Conservation (phyloP, 495 filamentous ascomycete genomes). For the Lasiosphaeriaceae sp. region DNA sequence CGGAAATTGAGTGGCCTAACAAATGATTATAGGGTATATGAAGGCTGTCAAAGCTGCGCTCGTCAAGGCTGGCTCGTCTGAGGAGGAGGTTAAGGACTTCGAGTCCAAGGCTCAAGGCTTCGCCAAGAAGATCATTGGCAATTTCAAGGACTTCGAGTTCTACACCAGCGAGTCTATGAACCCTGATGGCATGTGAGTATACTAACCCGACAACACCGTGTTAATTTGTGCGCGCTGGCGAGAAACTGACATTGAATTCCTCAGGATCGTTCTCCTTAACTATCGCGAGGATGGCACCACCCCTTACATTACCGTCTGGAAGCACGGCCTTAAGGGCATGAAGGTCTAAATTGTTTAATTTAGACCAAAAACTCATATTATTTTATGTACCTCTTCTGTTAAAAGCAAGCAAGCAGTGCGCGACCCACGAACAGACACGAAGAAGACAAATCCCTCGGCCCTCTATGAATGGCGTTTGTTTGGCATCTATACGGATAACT, state of each 20-base stretch:
- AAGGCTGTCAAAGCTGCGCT: conserved; percentile 74
- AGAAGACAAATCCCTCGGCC: background rate
- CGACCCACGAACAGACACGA: background rate
- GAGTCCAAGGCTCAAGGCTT: conserved; percentile 66
- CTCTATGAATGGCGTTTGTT: conserved; percentile 3
- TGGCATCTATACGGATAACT: conserved; percentile 8
- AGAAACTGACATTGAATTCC: conserved; percentile 19
- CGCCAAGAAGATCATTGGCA: conserved; percentile 75
- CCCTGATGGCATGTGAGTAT: conserved; percentile 75
- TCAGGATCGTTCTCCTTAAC: conserved; percentile 88
- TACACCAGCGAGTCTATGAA: conserved; percentile 89
- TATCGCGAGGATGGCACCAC: conserved; percentile 95
- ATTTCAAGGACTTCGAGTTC: conserved; percentile 94
- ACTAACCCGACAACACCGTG: conserved; percentile 24
- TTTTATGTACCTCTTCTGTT: background rate
- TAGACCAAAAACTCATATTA: background rate
- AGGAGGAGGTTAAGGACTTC: conserved; percentile 67
- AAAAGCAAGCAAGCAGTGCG: background rate
- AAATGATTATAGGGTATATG: conserved; percentile 79
- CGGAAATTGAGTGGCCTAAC: too few relatives aligned
- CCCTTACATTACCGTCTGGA: conserved; percentile 88
- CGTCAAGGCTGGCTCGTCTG: conserved; percentile 54
- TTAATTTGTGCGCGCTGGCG: too few relatives aligned
- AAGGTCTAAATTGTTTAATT: conserved; percentile 68
- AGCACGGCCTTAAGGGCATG: conserved; percentile 83